Evolutionary conservation across 805 yeast genomes (phyloP), one percentile per base, ranked within the genome.

Genomic region (Yarrowia deformans): DNA sequence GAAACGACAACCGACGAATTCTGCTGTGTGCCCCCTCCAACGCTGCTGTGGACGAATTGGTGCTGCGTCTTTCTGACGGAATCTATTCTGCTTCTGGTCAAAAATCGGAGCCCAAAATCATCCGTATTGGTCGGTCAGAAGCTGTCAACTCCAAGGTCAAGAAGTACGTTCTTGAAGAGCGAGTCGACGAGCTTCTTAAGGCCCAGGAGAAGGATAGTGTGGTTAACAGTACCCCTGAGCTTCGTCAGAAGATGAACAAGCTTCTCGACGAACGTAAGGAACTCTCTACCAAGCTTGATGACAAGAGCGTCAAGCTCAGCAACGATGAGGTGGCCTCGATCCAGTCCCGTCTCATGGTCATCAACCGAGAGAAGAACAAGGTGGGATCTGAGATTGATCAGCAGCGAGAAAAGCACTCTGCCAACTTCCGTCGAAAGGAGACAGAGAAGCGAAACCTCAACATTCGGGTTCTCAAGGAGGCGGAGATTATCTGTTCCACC

Each of bases 21-120:
- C 80, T 95, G 64, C 87, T 95, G 19, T 96, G 99, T 84, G 98
- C 99, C 1, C 99, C 99, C 3, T 91, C 97, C 77, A 95, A 95
- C 81, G 99, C 99, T 0, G 99, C 99, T 14, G 97, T 95, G 3
- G 99, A 95, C 79, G 99, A 96, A 76, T 82, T 95, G 71, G 95
- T 93, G 14, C 74, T 93, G 19, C 88, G 99, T 76, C 80, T 95
- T 70, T 87, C 89, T 72, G 82, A 81, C 19, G 98, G 97, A 7
- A 87, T 93, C 1, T 78, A 78, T 52, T 66, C 74, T 23, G 45
- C 60, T 35, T 82, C 85, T 72, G 79, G 88, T 23, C 77, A 79
- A 43, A 71, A 75, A 1, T 84, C 86, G 71, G 77, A 77, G 0
- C 97, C 97, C 0, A 84, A 83, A 34, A 84, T 95, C 12, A 96